phyloP scores from a whole-genome alignment of 345 rosid species.

The Camelina neglecta region DNA sequence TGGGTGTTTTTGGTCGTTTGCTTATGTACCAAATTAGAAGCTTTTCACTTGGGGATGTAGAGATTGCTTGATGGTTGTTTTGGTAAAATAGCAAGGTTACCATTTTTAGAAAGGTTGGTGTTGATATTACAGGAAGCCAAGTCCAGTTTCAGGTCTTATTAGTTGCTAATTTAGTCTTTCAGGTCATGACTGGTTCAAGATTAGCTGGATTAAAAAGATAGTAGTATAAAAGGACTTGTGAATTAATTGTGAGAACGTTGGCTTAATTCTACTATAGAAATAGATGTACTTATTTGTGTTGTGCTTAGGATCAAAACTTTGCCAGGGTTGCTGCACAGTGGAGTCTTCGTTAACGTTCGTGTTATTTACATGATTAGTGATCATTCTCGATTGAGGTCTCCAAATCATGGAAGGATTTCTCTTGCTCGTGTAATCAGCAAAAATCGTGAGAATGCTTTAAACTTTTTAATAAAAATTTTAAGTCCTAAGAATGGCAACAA shows the following conservation, averaged over 20 bases:
- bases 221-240: neutral
- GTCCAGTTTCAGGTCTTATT: neutral
- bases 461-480: too few species aligned
- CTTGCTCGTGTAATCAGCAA: too few species aligned
- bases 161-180: neutral
- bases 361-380: too few species aligned
- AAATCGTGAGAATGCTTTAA: too few species aligned
- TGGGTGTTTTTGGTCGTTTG: neutral
- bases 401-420: too few species aligned
- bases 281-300: neutral
- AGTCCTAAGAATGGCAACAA: too few species aligned
- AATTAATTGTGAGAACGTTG: neutral
- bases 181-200: slow-evolving; percentile 3
- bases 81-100: neutral
- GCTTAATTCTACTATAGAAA: neutral
- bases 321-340: too few species aligned
- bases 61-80: too few species aligned
- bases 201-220: neutral
- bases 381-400: too few species aligned
- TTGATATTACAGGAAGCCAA: neutral
- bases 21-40: slow-evolving; percentile 8
- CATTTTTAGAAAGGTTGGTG: neutral
- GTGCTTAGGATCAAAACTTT: too few species aligned
- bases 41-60: neutral
- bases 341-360: too few species aligned